phyloP scores from a whole-genome alignment of 148 eudicot species.

The Rhododendron mucronatum region DNA sequence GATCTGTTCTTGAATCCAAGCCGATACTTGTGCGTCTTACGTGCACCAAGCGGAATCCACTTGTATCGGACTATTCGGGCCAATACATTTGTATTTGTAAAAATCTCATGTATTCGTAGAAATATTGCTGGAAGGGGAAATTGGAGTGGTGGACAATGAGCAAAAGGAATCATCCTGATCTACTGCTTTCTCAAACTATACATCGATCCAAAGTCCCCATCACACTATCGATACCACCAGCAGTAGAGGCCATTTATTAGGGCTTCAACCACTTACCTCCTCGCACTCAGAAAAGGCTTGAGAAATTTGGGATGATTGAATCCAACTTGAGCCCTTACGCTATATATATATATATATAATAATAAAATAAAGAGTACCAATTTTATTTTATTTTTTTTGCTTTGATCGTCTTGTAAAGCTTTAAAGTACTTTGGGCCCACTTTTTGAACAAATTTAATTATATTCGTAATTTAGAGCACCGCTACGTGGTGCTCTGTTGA shows the following conservation, averaged over 20 bases:
- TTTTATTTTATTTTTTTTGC: no score
- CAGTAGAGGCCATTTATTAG: conserved; percentile 2
- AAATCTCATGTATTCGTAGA: no score
- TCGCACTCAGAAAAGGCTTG: neutral
- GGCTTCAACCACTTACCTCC: neutral
- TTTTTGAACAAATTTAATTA: neutral
- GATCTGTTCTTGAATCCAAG: neutral
- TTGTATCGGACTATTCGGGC: neutral
- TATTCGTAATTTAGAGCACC: no score
- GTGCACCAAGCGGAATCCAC: neutral
- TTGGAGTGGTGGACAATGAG: neutral
- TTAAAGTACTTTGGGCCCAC: neutral
- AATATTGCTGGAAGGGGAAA: no score
- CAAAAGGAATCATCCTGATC: neutral
- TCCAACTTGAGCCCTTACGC: neutral
- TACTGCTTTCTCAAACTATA: no score
- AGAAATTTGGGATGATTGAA: neutral
- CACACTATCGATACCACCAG: neutral
- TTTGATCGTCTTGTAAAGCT: neutral
- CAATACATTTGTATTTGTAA: no score
- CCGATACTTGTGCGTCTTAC: neutral
- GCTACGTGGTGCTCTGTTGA: no score
- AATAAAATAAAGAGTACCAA: no score
- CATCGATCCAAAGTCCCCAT: neutral
- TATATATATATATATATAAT: no score